Conservation (phyloP, 2,329 filamentous ascomycete species). For the Cordyceps tenuipes region DNA sequence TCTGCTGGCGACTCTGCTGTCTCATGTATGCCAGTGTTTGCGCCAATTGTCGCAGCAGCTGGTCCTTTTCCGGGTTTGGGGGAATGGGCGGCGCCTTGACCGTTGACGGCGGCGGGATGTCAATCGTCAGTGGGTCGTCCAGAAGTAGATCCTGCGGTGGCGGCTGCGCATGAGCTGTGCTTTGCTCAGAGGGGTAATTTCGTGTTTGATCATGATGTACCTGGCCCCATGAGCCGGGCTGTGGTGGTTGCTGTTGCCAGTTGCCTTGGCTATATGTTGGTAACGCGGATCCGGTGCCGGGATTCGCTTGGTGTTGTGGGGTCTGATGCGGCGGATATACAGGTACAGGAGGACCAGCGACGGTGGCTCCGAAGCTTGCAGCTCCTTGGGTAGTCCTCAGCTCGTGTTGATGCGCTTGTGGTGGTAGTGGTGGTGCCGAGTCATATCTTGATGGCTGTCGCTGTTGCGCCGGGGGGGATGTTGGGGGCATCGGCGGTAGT, state of each 20-base stretch:
- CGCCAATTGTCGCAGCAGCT: constrained; percentile 69
- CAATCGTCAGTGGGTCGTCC: constrained; percentile 47
- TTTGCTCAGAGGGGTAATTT: constrained; percentile 19
- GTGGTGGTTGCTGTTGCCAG: constrained; percentile 15
- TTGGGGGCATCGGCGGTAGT: constrained; percentile 22
- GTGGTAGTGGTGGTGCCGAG: constrained; percentile 38
- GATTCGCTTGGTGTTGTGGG: not conserved
- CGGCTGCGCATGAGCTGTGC: constrained; percentile 14
- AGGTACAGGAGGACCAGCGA: constrained; percentile 5
- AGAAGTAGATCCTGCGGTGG: constrained; percentile 42
- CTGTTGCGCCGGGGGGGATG: constrained; percentile 15
- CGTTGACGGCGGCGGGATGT: constrained; percentile 39
- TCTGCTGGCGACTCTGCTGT: constrained; percentile 60
- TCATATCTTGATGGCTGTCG: constrained; percentile 34
- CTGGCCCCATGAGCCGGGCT: constrained; percentile 17
- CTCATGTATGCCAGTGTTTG: constrained; percentile 61
- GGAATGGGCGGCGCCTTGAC: constrained; percentile 76
- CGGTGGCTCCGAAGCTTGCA: not conserved
- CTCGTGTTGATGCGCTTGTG: constrained; percentile 19
- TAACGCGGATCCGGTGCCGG: constrained; percentile 9
- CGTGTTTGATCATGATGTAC: constrained; percentile 21
- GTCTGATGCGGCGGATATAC: not conserved
- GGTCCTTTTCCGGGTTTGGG: constrained; percentile 92
- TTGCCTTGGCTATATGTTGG: constrained; percentile 19
- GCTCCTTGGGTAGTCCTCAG: not conserved